Base-by-base conservation (phyloP, 1,139 yeast genomes). In the Blastobotrys serpentis region DNA sequence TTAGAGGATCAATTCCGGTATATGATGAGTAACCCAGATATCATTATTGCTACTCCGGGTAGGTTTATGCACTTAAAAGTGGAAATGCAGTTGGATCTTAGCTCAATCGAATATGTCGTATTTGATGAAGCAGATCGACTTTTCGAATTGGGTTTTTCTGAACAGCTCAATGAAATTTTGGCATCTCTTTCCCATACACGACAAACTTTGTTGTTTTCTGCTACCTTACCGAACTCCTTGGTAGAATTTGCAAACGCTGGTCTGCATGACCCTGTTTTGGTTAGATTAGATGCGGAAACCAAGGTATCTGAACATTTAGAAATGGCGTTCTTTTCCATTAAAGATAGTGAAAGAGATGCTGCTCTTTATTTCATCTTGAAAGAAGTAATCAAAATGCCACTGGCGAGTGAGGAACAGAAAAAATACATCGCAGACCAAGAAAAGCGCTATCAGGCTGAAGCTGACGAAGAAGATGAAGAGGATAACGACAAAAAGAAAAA, bases 241-340 rank as follows among this genome's bases (percentile, higher is more conserved):
- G 96, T 94, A 22, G 98, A 92, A 60, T 92, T 92, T 70, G 98
- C 98, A 45, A 90, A 90, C 63, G 98, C 98, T 2, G 98, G 98
- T 7, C 75, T 92, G 45, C 78, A 83, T 2, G 92, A 89, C 62
- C 98, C 99, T 0, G 89, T 88, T 13, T 78, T 92, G 54, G 95
- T 92, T 16, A 78, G 98, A 61, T 74, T 92, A 52, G 98, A 92
- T 71, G 84, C 96, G 1, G 99, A 92, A 62, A 73, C 89, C 10
- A 92, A 90, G 61, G 80, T 92, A 38, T 85, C 96, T 1, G 96
- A 90, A 49, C 82, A 89, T 52, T 77, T 92, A 59, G 95, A 94
- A 66, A 86, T 90, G 95, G 82, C 89, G 1, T 92, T 86, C 59
- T 75, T 92, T 56, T 72, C 94, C 16, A 78, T 88, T 10, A 92